These are phyloP conservation scores for Plectosphaerella sp. DNA, from an alignment of 2,329 filamentous ascomycete genomes.

Conservation along the genomic window DNA sequence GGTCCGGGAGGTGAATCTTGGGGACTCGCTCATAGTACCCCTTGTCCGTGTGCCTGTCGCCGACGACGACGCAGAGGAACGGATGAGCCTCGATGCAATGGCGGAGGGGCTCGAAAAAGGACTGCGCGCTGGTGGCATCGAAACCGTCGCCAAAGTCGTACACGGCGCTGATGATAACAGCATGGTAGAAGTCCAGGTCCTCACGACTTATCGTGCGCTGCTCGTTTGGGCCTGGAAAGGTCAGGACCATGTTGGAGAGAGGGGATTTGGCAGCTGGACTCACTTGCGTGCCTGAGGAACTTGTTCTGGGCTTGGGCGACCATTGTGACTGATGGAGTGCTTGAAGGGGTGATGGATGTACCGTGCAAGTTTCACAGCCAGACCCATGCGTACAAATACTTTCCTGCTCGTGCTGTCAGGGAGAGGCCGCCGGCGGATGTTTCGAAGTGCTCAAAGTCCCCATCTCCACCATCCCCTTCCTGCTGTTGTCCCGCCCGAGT, in stretches of 20 bases:
- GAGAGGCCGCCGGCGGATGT: too few species aligned
- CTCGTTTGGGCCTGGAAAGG: slow-evolving; percentile 29
- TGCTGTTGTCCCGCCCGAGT: too few species aligned
- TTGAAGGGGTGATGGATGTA: too few species aligned
- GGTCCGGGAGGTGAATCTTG: slow-evolving; percentile 29
- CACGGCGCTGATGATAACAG: slow-evolving; percentile 28
- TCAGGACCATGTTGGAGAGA: neutral
- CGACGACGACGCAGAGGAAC: slow-evolving; percentile 28
- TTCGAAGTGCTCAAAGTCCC: too few species aligned
- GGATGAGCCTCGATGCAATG: slow-evolving; percentile 32
- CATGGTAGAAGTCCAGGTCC: slow-evolving; percentile 32
- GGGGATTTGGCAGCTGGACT: neutral
- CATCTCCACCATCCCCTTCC: too few species aligned
- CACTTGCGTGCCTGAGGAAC: slow-evolving; percentile 2
- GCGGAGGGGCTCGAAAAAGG: slow-evolving; percentile 25
- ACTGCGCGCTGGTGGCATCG: slow-evolving; percentile 13
- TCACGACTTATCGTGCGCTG: slow-evolving; percentile 34
- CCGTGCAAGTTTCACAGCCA: too few species aligned
- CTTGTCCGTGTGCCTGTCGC: slow-evolving; percentile 28
- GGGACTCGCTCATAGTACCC: slow-evolving; percentile 24
- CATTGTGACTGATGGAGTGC: neutral
- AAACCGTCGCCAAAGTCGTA: slow-evolving; percentile 20
- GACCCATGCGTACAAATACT: too few species aligned
- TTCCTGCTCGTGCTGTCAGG: too few species aligned
- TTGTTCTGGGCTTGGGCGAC: neutral